Percentiles rank a stretch among this genome's conserved stretches.
Conservation (phyloP, 805 yeast species). For the Candida boleticola region DNA sequence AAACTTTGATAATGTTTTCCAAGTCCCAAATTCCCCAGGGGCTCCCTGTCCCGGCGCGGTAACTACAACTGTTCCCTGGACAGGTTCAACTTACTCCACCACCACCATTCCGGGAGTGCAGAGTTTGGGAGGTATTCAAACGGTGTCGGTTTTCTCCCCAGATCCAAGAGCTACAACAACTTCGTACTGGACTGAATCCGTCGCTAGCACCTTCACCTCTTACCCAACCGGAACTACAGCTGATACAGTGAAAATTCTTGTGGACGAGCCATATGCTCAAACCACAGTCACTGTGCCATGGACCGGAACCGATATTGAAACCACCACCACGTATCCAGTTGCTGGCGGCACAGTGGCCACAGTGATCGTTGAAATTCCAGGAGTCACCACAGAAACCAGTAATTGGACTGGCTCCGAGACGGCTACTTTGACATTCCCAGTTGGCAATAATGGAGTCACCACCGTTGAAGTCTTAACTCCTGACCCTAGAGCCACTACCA, state of each 20-base stretch:
- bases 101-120: neutral
- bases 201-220: neutral
- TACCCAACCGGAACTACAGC: neutral
- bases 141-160: neutral
- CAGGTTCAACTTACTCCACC: no score
- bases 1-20: neutral
- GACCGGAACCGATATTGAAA: neutral
- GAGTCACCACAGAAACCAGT: neutral
- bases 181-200: neutral
- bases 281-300: neutral
- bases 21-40: neutral
- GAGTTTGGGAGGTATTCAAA: neutral
- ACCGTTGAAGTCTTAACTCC: neutral
- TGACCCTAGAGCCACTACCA: neutral
- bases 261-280: neutral
- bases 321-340: neutral
- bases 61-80: neutral
- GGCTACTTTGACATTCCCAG: neutral
- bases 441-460: neutral
- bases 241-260: neutral
- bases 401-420: neutral
- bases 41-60: neutral
- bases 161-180: neutral
- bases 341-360: neutral
- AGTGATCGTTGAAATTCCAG: neutral